Conservation (phyloP, 176 grass and related monocot genomes). For the Cenchrus americanus region DNA sequence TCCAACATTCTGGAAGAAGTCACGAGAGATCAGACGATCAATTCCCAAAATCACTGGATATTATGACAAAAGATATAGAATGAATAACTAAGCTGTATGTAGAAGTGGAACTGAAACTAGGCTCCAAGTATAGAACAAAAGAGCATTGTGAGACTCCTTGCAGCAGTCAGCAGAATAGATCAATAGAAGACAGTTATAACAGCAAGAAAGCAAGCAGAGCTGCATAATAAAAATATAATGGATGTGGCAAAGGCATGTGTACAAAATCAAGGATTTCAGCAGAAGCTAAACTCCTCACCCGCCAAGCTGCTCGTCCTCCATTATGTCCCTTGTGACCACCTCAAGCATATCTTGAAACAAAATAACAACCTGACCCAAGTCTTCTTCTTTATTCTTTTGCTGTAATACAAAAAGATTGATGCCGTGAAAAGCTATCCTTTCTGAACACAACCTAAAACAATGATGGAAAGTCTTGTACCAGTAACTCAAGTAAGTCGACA, state of each 20-base stretch:
- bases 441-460: slow-evolving; percentile 28
- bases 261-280: neutral
- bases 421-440: slow-evolving; percentile 27
- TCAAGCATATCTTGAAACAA: slow-evolving; percentile 99
- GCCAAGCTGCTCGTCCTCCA: slow-evolving; percentile 74
- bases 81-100: slow-evolving; percentile 13
- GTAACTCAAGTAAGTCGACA: slow-evolving; percentile 74
- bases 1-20: slow-evolving; percentile 65
- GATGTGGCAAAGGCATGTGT: no score
- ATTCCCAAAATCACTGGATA: slow-evolving; percentile 9
- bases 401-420: slow-evolving; percentile 48
- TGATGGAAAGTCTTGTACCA: slow-evolving; percentile 59
- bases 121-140: no score
- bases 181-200: neutral
- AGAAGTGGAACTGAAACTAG: neutral
- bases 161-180: neutral
- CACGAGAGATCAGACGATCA: neutral
- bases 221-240: no score
- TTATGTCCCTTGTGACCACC: slow-evolving; percentile 96
- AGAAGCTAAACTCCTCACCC: slow-evolving; percentile 60
- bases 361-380: slow-evolving; percentile 81
- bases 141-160: neutral
- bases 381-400: slow-evolving; percentile 87
- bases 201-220: slow-evolving; percentile 8
- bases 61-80: neutral